phyloP scores from a whole-genome alignment of 2,329 filamentous ascomycete species.

The Coleophoma crateriformis region DNA sequence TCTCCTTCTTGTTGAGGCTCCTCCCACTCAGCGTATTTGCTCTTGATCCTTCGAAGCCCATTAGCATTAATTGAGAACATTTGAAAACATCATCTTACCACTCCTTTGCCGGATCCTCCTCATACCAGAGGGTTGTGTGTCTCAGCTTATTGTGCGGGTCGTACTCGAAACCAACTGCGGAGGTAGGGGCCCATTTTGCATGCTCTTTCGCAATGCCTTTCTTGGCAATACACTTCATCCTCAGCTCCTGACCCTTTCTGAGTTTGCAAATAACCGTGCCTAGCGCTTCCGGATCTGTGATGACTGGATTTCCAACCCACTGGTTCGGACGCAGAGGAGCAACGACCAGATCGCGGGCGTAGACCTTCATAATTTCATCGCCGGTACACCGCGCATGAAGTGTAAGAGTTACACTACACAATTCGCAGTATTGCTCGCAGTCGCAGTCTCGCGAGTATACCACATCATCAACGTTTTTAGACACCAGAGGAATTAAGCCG shows the following conservation, averaged over 20 bases:
- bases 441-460: conserved; percentile 91
- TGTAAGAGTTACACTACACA: conserved; percentile 79
- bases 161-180: conserved; percentile 94
- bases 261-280: conserved; percentile 89
- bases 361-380: conserved; percentile 89
- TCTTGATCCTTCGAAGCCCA: conserved; percentile 62
- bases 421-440: conserved; percentile 91
- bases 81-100: conserved; percentile 54
- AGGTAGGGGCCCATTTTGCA: conserved; percentile 92
- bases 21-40: conserved; percentile 74
- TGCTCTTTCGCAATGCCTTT: conserved; percentile 99
- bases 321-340: conserved; percentile 65
- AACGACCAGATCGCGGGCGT: conserved; percentile 81
- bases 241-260: conserved; percentile 81
- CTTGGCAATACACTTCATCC: conserved; percentile 88
- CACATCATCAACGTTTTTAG: conserved; percentile 76
- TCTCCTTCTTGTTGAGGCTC: conserved; percentile 76
- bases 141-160: conserved; percentile 94
- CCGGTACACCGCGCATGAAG: conserved; percentile 81
- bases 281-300: conserved; percentile 74
- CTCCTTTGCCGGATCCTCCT: conserved; percentile 74
- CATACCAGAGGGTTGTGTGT: conserved; percentile 93
- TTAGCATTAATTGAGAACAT: conserved; percentile 1
- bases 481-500: conserved; percentile 82
- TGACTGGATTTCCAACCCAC: conserved; percentile 73